Evolutionary conservation across 2,329 filamentous ascomycete genomes (phyloP).

Genomic region (Trichoderma afroharzianum): DNA sequence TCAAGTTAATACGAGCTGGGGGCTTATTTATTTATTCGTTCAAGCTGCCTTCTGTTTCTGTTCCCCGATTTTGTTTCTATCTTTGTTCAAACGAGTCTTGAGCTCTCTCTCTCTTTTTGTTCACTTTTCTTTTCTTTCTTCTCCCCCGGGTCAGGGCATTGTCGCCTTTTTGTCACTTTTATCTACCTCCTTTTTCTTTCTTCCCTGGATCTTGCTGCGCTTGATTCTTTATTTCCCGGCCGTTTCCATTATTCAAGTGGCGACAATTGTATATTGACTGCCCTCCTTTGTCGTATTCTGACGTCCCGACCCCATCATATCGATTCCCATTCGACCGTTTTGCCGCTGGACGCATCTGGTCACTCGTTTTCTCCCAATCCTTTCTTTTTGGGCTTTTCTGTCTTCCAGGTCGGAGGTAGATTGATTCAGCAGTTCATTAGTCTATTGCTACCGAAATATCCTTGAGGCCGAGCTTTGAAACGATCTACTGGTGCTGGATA

Average conservation of each 20-base stretch:
- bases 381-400: background rate
- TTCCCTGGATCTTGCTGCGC: background rate
- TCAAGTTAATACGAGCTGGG: background rate
- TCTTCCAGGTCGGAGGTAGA: constrained; percentile 12
- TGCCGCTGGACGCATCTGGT: background rate
- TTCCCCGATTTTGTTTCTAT: background rate
- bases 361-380: background rate
- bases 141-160: background rate
- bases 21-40: background rate
- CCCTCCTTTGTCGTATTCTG: background rate
- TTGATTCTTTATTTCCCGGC: background rate
- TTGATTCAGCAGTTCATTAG: background rate
- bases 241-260: background rate
- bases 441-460: background rate
- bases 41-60: background rate
- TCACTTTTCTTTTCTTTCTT: background rate
- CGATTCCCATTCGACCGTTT: background rate
- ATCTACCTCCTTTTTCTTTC: background rate
- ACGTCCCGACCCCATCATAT: background rate
- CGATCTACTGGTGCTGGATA: background rate
- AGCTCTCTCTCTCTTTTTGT: background rate
- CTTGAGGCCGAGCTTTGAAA: background rate
- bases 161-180: background rate
- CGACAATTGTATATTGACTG: background rate
- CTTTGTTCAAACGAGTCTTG: background rate